These are phyloP conservation scores for Malus hybrid DNA, from an alignment of 331 rosid genomes.

Conservation along the genomic window DNA sequence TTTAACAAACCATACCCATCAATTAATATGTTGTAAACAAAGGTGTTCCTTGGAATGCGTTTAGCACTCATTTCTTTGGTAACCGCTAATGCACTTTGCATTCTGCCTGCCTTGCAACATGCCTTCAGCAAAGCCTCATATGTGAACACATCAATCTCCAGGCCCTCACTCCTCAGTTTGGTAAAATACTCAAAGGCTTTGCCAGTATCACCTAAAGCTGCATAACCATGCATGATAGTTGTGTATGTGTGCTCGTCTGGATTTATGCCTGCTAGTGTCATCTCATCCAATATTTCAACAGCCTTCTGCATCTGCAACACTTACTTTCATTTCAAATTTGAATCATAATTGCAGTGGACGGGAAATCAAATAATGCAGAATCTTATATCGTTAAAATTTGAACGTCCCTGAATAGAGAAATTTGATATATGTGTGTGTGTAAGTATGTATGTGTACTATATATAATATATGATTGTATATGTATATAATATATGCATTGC, in stretches of 20 bases:
- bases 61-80: slow-evolving; percentile 84
- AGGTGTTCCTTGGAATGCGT: slow-evolving; percentile 80
- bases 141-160: slow-evolving; percentile 74
- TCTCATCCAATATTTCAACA: slow-evolving; percentile 72
- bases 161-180: slow-evolving; percentile 65
- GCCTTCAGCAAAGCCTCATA: slow-evolving; percentile 94
- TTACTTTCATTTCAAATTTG: not conserved
- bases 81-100: slow-evolving; percentile 97
- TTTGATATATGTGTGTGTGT: not conserved
- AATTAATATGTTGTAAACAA: slow-evolving; percentile 81
- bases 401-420: not conserved
- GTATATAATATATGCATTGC: not conserved
- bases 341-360: not conserved
- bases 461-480: not conserved
- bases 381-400: not conserved
- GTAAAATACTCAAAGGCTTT: slow-evolving; percentile 81
- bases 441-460: too few species aligned
- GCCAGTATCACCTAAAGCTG: slow-evolving; percentile 88
- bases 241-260: slow-evolving; percentile 93
- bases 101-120: slow-evolving; percentile 96
- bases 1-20: slow-evolving; percentile 67
- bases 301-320: slow-evolving; percentile 80
- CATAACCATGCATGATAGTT: slow-evolving; percentile 89
- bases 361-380: not conserved
- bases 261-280: slow-evolving; percentile 67